Conservation (phyloP, 805 yeast species). For the Candida ipomoeae region DNA sequence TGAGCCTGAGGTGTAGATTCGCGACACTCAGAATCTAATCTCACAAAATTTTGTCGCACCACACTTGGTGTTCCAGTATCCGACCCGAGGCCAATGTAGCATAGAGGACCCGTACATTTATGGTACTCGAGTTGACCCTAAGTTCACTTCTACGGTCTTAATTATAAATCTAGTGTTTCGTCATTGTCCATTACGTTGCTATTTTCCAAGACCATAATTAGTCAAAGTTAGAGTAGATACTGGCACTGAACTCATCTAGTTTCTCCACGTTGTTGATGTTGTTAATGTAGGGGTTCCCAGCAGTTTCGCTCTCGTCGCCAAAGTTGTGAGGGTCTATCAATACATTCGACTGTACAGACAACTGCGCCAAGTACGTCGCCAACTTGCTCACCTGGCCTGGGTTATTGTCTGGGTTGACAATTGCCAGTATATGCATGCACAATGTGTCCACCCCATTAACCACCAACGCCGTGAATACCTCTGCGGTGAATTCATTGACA, state of each 20-base stretch:
- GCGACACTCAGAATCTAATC: not conserved
- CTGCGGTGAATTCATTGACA: constrained; percentile 27
- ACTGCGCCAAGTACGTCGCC: constrained; percentile 67
- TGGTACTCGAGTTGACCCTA: no score
- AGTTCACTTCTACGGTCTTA: not conserved
- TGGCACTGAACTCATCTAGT: constrained; percentile 83
- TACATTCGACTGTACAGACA: constrained; percentile 60
- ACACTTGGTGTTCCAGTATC: not conserved
- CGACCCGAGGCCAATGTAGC: not conserved
- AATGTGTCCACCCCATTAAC: constrained; percentile 33
- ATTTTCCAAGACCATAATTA: not conserved
- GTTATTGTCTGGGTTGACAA: constrained; percentile 20
- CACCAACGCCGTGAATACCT: constrained; percentile 32
- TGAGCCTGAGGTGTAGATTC: not conserved
- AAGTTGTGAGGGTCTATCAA: constrained; percentile 43
- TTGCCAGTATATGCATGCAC: constrained; percentile 27
- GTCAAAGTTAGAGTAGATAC: constrained; percentile 78
- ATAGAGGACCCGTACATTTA: no score
- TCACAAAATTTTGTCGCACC: constrained; percentile 1
- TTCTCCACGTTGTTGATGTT: constrained; percentile 45
- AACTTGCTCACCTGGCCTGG: constrained; percentile 29
- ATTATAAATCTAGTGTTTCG: not conserved
- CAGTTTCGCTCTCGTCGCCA: constrained; percentile 22
- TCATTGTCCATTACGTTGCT: constrained; percentile 1
- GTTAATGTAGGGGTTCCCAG: constrained; percentile 38